Evolutionary conservation across 2,329 filamentous ascomycete species (phyloP), one percentile per base, ranked within the genome.

Genomic region (Penicillium decumbens): DNA sequence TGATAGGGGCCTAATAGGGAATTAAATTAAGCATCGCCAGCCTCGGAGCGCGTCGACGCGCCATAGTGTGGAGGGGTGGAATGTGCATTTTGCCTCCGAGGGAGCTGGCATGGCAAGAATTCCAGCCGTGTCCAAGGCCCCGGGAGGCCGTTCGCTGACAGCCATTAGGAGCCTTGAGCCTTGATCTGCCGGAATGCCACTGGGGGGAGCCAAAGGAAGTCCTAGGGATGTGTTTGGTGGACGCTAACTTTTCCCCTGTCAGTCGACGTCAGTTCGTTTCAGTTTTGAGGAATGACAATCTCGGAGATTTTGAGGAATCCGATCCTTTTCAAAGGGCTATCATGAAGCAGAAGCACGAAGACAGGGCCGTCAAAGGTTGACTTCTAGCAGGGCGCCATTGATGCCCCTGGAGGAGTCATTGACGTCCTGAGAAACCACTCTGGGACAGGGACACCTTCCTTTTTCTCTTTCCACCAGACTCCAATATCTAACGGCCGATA

Each of bases 11-110:
- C 53, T 57, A 54, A 58, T 52, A 55, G 42, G 44, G 51, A 57
- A 50, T 50, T 43, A 47, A 51, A 54, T 43, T 33, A 41, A 43
- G 37, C 43, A 30, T 39, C 41, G 5, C 23, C 13, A n/a, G 46
- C 33, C 50, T 47, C 38, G 23, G 41, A 54, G 49, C 59, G 58
- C 59, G 59, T 61, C 58, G 59, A 61, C 58, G 59, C 59, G 59
- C 43, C 50, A 49, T 41, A 52, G 44, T 51, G 56, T 60, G 59
- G 59, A 61, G 53, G 59, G 56, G 54, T 55, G 59, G 59, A 61
- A 61, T 61, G 59, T 51, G 51, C 44, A 18, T 18, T 18, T 1
- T 23, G 20, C 20, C 48, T 35, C 54, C 41, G 58, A 57, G 52
- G 55, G 56, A 55, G 41, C 41, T 18, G 55, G 47, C 39, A 47